phyloP scores from a whole-genome alignment of 495 filamentous ascomycete species.

The Symbiotaphrina buchneri region DNA sequence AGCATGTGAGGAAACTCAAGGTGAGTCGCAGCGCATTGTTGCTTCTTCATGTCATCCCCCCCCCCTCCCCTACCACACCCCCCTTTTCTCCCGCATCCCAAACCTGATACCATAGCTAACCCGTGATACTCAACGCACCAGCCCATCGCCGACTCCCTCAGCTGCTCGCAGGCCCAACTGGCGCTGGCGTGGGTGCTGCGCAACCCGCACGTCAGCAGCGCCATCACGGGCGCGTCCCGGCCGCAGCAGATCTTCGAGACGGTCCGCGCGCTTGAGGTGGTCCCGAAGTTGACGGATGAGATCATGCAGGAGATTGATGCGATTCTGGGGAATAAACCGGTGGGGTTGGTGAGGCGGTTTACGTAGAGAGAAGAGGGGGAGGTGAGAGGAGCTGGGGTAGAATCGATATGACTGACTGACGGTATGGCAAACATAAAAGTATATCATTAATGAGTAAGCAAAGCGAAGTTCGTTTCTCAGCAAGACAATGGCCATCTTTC shows the following conservation, averaged over 20 bases:
- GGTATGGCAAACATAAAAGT: too few species aligned
- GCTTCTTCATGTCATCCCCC: too few species aligned
- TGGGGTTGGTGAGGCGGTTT: constrained; percentile 14
- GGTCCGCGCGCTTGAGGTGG: constrained; percentile 32
- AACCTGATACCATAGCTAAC: too few species aligned
- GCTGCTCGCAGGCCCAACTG: constrained; percentile 37
- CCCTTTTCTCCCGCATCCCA: too few species aligned
- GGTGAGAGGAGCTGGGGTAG: too few species aligned
- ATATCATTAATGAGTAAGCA: too few species aligned
- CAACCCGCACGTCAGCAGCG: constrained; percentile 49
- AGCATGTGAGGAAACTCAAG: constrained; percentile 7
- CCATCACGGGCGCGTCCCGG: constrained; percentile 56
- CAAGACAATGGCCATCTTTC: too few species aligned
- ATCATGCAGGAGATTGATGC: constrained; percentile 48
- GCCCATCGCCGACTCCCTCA: constrained; percentile 44
- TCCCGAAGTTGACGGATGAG: constrained; percentile 40
- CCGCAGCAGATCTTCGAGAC: constrained; percentile 55
- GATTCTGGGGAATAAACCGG: constrained; percentile 40
- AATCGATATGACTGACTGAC: too few species aligned
- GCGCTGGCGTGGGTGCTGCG: constrained; percentile 62
- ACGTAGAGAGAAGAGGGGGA: constrained; percentile 3
- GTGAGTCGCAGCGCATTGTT: constrained; percentile 3
- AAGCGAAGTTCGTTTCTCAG: too few species aligned
- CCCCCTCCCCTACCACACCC: too few species aligned
- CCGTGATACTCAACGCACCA: too few species aligned